Evolutionary conservation across 441 rosid genomes (phyloP), one percentile per base, ranked within the genome.

Genomic region (Metrosideros polymorpha): DNA sequence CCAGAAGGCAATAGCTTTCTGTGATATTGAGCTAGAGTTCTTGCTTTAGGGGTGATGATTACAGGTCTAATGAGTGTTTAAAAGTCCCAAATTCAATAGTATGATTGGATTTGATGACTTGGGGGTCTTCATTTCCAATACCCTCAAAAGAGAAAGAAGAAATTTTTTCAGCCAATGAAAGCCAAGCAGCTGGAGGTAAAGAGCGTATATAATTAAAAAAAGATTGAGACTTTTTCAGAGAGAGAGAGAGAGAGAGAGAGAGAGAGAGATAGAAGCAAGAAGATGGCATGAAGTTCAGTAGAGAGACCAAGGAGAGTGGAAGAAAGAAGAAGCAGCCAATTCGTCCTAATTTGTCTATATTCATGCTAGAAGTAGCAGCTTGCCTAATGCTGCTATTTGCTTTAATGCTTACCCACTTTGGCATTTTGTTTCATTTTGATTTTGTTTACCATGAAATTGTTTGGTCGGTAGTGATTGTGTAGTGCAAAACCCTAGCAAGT

Each of bases 121-220:
- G 86, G 88, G 63, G 85, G 85, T 89, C 42, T 92, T 75, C 86
- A 89, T 88, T 89, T 90, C 93, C 89, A 84, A 88, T 86, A 86
- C 89, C 90, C 19, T 86, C 85, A 76, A 42, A 24, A 85, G 86
- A 83, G 45, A 35, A 53, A 83, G 15, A 49, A 53, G 45, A 83
- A 83, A 32, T 53, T 30, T 83, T 83, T 82, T 87, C 86, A 39
- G 88, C 87, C 59, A 85, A 77, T 86, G 89, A 88, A 83, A 77
- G 83, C 85, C 88, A 88, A 82, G 91, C 84, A 55, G 90, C 89
- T 84, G 85, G 84, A 66, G 86, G 57, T 87, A 86, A 90, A 79
- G 86, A 75, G 85, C 86, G 87, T 87, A 91, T 77, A 90, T 84
- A 89, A 87, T 87, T 87, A 83, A 88, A 59, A 86, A 82, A 47